phyloP scores from a whole-genome alignment of 306 rosid species.

The Medicago ruthenica region DNA sequence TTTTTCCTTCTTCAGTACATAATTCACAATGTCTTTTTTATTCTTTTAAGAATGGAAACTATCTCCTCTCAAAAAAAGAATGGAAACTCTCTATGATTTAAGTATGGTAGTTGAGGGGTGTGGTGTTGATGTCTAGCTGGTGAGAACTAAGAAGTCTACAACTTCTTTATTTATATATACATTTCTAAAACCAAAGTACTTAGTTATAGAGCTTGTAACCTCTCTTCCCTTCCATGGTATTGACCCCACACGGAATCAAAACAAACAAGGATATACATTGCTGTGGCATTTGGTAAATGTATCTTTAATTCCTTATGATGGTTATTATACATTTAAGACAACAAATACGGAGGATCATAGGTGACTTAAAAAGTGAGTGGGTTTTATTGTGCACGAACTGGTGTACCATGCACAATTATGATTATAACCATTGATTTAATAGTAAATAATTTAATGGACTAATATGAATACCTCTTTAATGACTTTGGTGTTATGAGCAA shows the following conservation, averaged over 20 bases:
- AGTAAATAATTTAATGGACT: background rate
- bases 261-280: background rate
- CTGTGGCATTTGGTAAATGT: slow-evolving; percentile 28
- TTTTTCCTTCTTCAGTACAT: background rate
- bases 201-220: background rate
- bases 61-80: too few relatives aligned
- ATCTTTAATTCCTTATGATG: background rate
- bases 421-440: background rate
- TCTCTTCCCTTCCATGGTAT: background rate
- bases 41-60: slow-evolving; percentile 37
- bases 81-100: background rate
- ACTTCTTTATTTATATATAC: slow-evolving; percentile 52
- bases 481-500: background rate
- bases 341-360: background rate
- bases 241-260: slow-evolving; percentile 38
- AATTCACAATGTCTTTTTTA: slow-evolving; percentile 13
- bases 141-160: slow-evolving; percentile 25
- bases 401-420: background rate
- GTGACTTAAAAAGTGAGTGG: background rate
- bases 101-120: slow-evolving; percentile 37
- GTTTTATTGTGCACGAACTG: background rate
- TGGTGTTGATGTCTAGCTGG: slow-evolving; percentile 28
- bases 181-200: slow-evolving; percentile 31
- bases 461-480: too few relatives aligned
- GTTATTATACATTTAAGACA: slow-evolving; percentile 27